A percentile compares a stretch with the other conserved stretches of the same genome.
Evolutionary conservation across 495 filamentous ascomycete genomes (phyloP).

Genomic region (Pyrenula massariospora): DNA sequence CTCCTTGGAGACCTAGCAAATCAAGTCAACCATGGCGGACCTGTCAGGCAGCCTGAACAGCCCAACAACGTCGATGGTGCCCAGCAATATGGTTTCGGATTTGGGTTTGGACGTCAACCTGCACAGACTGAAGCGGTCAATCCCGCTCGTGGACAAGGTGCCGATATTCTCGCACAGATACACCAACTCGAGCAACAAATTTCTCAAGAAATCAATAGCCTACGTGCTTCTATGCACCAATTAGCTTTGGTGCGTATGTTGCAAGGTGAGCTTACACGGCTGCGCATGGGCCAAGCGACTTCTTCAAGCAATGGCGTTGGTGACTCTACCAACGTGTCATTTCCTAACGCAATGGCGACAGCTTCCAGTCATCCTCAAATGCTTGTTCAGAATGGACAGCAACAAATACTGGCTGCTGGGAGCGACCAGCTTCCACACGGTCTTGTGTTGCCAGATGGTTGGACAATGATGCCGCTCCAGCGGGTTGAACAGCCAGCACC

Average conservation of each 20-base stretch:
- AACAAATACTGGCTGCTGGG: conserved; percentile 29
- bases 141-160: conserved; percentile 4
- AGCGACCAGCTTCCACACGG: conserved; percentile 62
- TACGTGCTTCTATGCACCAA: conserved; percentile 44
- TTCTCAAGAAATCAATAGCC: conserved; percentile 45
- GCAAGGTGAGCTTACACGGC: conserved; percentile 49
- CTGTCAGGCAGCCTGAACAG: conserved; percentile 8
- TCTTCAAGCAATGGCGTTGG: conserved; percentile 4
- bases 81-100: conserved; percentile 29
- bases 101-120: conserved; percentile 30
- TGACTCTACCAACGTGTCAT: conserved; percentile 5
- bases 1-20: conserved; percentile 41
- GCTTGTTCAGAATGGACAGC: conserved; percentile 6
- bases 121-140: conserved; percentile 9
- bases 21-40: conserved; percentile 29
- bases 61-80: conserved; percentile 21
- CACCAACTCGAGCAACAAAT: conserved; percentile 55
- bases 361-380: conserved; percentile 10
- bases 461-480: conserved; percentile 61
- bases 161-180: conserved; percentile 41
- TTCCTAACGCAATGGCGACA: conserved; percentile 6
- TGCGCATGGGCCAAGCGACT: conserved; percentile 36
- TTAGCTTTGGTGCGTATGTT: conserved; percentile 42
- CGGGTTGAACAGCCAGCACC: conserved; percentile 22
- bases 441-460: conserved; percentile 60